Evolutionary conservation across 305 asterid genomes (phyloP), one percentile per base, ranked within the genome.

Genomic region (Petunia hybrid): DNA sequence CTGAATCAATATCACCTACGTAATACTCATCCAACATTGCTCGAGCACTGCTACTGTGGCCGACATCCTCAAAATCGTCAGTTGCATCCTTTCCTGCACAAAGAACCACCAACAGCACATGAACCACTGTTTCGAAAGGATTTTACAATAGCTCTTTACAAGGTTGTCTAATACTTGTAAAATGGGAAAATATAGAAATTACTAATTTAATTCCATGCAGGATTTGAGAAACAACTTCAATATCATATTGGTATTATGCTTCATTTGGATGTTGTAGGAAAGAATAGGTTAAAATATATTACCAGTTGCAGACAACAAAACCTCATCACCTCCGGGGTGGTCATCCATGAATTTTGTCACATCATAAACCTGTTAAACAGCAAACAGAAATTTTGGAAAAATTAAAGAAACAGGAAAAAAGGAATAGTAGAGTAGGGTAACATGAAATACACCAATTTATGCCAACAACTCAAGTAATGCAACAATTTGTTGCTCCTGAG

Each of bases 321-420:
- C 97, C 78, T 95, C 97, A 46, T 95, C 99, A n/a, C 99, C 99
- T 41, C 99, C 99, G 2, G 98, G 99, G 85, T 93, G 99, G 83
- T 93, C 98, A 84, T 93, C 98, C 93, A 95, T 81, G 90, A 93
- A 95, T 48, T 89, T 92, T 4, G 98, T 95, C 88, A 95, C 97
- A 77, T 95, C 88, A 36, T 91, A 95, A 69, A 93, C 97, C 99
- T 93, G 87, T 80, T 14, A 43, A 62, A 81, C 59, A 48, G 67
- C 5, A 38, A 8, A 59, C 65, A 38, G 48, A 74, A 6, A 7
- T 73, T 73, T 55, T 53, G 48, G 14, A 73, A 56, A 39, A 53
- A 38, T 38, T 51, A 8, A 74, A 74, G 64, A 74, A 53, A 9
- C 46, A 74, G 22, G 12, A 6, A 74, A 71, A 73, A 74, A 38